Evolutionary conservation across 768 basidiomycete species (phyloP).

Genomic region (Boletus reticulatus): DNA sequence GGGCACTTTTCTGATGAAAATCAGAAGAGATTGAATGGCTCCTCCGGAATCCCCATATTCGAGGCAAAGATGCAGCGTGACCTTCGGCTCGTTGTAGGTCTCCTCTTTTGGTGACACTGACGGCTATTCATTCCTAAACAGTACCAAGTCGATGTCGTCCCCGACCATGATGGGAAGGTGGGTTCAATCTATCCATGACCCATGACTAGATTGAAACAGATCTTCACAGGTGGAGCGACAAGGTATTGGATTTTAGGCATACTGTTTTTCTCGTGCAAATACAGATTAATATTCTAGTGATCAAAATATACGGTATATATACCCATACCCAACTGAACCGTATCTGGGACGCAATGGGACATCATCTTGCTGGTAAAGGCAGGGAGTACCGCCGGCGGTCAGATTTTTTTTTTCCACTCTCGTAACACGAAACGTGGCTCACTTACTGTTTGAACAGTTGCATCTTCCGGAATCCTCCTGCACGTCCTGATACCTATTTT

Average conservation of each 20-base stretch:
- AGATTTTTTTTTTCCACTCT: neutral
- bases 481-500: slow-evolving; percentile 42
- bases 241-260: slow-evolving; percentile 24
- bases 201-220: neutral
- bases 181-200: neutral
- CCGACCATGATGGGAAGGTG: slow-evolving; percentile 36
- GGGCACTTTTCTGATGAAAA: slow-evolving; percentile 71
- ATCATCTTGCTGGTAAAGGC: slow-evolving; percentile 42
- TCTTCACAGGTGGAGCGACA: slow-evolving; percentile 37
- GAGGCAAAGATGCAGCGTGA: slow-evolving; percentile 67
- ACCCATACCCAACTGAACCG: slow-evolving; percentile 47
- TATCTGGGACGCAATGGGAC: slow-evolving; percentile 46
- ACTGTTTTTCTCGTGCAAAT: neutral
- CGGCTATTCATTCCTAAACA: slow-evolving; percentile 13
- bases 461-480: slow-evolving; percentile 38
- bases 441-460: slow-evolving; percentile 40
- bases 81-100: slow-evolving; percentile 47
- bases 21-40: slow-evolving; percentile 54
- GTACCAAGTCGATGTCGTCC: slow-evolving; percentile 51
- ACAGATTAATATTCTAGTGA: slow-evolving; percentile 27
- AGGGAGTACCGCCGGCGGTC: slow-evolving; percentile 55
- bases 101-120: neutral
- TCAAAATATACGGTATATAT: slow-evolving; percentile 51
- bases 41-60: slow-evolving; percentile 53
- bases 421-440: neutral